Evolutionary conservation across 2,329 filamentous ascomycete species (phyloP).

Genomic region (Verticillium albo-atrum): DNA sequence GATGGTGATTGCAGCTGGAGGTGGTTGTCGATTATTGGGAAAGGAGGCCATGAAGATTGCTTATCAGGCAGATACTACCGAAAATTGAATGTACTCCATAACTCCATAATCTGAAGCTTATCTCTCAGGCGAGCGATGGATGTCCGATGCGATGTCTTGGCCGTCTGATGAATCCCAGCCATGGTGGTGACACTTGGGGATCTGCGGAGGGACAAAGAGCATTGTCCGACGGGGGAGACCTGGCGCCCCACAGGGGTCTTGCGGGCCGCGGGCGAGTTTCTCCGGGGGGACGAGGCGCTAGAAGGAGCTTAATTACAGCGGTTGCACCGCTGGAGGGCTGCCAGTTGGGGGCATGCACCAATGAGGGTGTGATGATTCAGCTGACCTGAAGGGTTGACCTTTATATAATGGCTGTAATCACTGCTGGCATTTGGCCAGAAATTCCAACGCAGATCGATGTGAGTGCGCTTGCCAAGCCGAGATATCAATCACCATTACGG

Average conservation of each 20-base stretch:
- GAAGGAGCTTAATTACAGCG: background rate
- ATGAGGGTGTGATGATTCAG: background rate
- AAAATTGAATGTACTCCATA: background rate
- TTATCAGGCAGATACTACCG: background rate
- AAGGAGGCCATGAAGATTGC: background rate
- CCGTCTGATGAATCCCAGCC: background rate
- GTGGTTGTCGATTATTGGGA: background rate
- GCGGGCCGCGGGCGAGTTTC: background rate
- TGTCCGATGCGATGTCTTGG: background rate
- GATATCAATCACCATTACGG: no score
- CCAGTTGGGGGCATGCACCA: background rate
- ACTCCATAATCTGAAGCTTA: background rate
- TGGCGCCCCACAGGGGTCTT: background rate
- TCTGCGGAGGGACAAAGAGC: background rate
- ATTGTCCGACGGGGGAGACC: background rate
- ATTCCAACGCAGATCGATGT: no score
- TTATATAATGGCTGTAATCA: no score
- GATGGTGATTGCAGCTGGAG: background rate
- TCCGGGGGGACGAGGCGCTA: background rate
- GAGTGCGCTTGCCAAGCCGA: no score
- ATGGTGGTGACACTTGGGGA: background rate
- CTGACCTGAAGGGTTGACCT: background rate
- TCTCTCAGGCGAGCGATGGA: background rate
- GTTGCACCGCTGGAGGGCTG: background rate
- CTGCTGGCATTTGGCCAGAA: no score